Percentiles rank a stretch among this genome's conserved stretches.
These are phyloP conservation scores for Dryas alaskensis DNA, from an alignment of 306 rosid species.

Conservation along the genomic window DNA sequence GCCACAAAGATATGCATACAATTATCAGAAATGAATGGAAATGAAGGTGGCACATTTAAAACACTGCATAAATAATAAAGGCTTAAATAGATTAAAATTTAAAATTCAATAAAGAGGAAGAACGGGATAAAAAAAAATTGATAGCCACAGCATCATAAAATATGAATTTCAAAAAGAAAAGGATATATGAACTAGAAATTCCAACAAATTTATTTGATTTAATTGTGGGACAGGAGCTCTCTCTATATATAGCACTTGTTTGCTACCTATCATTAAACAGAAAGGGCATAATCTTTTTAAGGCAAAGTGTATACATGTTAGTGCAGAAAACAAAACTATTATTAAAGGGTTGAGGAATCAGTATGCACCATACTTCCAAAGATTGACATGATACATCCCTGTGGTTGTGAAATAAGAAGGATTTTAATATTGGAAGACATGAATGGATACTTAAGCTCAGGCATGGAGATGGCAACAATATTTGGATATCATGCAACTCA, in stretches of 20 bases:
- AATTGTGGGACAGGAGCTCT: neutral
- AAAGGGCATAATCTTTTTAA: neutral
- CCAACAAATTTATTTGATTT: neutral
- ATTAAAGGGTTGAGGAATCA: neutral
- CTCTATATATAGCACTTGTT: neutral
- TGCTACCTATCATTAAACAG: neutral
- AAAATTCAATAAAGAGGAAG: neutral
- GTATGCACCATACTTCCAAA: neutral
- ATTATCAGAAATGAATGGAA: constrained; percentile 17
- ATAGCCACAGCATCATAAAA: too few species aligned
- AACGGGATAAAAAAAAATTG: neutral
- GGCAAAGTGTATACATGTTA: neutral
- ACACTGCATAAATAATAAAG: neutral
- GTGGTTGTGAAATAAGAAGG: too few species aligned
- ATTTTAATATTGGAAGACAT: neutral
- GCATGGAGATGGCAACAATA: neutral
- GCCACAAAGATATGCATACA: constrained; percentile 21
- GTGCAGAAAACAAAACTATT: neutral
- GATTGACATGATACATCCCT: neutral
- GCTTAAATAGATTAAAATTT: neutral
- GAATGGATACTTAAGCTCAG: neutral
- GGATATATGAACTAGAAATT: neutral
- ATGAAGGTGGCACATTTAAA: neutral
- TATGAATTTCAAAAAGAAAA: neutral
- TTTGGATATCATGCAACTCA: neutral